Base-by-base conservation (phyloP, 2,329 filamentous ascomycete genomes). In the Diaporthe sp. region DNA sequence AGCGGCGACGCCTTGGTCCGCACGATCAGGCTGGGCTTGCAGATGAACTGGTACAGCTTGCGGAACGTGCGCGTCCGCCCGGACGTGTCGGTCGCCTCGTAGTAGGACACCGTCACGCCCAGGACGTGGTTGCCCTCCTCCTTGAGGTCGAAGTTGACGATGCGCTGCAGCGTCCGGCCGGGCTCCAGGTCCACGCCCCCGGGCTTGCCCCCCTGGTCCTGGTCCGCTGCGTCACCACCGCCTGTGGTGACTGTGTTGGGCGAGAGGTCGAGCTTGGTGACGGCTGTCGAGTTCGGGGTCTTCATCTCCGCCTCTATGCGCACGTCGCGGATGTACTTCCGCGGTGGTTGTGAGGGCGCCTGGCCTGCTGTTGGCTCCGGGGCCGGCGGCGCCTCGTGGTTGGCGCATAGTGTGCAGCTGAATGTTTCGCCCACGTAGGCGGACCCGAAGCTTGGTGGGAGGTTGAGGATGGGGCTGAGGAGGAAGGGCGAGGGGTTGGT, bases 351-450 rank as follows among this genome's bases (percentile, higher is more conserved):
- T n/a, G 64, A 52, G 76, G 7, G 77, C 52, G 0, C 74, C 47
- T 45, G 30, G 42, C 54, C 58, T 22, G 50, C 71, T 47, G 76
- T 73, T 42, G 78, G 75, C 30, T 79, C 81, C 9, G 33, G 15
- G 13, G 57, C 28, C 0, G 57, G 35, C 13, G 80, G 60, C 85
- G 85, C 75, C 85, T 98, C 96, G 82, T 98, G 96, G 86, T 98
- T 98, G n/a, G 94, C 96, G 85, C 96, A 98, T 30, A 98, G 89
- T 1, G 96, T 98, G 84, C 97, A 99, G 77, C 93, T 93, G 84
- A 99, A 98, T 0, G 93, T 95, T 86, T 98, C 96, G 79, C 97
- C 97, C 28, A 98, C 96, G 82, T 98, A 98, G 12, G 96, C 96
- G 17, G 95, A 96, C 58, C 96, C 96, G 82, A 99, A 98, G 0